Evolutionary conservation across 2,329 filamentous ascomycete genomes (phyloP).

Genomic region (Davidsoniella neocaledoniae): DNA sequence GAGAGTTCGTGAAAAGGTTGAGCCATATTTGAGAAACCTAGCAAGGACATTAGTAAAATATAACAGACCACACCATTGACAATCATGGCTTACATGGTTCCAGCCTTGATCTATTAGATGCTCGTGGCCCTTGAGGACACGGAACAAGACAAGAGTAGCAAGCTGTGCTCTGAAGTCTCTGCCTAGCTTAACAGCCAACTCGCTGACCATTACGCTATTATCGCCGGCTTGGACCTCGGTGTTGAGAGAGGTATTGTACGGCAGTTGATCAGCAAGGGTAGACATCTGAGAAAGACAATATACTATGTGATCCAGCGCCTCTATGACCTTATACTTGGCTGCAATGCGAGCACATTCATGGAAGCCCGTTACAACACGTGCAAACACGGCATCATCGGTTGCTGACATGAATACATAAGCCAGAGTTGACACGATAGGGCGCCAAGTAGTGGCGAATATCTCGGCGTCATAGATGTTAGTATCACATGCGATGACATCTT

Average conservation of each 20-base stretch:
- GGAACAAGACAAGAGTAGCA: constrained; percentile 87
- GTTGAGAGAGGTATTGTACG: constrained; percentile 74
- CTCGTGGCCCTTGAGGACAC: constrained; percentile 77
- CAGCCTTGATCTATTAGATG: constrained; percentile 57
- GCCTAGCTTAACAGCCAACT: constrained; percentile 89
- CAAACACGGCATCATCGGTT: constrained; percentile 89
- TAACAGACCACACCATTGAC: constrained; percentile 1
- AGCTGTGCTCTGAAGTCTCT: constrained; percentile 86
- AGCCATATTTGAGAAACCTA: constrained; percentile 82
- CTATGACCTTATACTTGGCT: constrained; percentile 62
- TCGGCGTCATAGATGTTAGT: constrained; percentile 94
- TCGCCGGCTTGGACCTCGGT: constrained; percentile 88
- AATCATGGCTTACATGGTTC: constrained; percentile 46
- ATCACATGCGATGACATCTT: constrained; percentile 60
- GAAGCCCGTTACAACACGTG: constrained; percentile 82
- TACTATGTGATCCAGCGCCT: constrained; percentile 84
- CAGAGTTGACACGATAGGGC: constrained; percentile 79
- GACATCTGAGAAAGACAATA: constrained; percentile 83
- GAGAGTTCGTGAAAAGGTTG: constrained; percentile 89
- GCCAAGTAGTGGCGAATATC: constrained; percentile 96
- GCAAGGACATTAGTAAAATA: constrained; percentile 22
- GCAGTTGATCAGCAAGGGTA: constrained; percentile 58
- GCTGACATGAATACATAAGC: constrained; percentile 99
- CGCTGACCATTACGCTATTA: constrained; percentile 94
- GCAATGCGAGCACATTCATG: constrained; percentile 92